These are phyloP conservation scores for Jamesozyma hellenica DNA, from an alignment of 805 yeast genomes.

Conservation along the genomic window DNA sequence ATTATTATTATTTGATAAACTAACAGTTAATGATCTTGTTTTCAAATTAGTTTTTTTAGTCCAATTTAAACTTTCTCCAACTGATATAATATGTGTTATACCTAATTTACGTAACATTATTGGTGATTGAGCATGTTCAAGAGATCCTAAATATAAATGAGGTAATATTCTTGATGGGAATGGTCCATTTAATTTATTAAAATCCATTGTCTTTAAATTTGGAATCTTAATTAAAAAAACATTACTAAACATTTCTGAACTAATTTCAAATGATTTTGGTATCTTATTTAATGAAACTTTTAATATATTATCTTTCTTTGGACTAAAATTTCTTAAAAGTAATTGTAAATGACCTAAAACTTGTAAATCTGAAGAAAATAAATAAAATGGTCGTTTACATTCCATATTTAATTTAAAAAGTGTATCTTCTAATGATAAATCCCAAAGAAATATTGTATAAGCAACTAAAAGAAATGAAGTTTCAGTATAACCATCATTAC, in stretches of 20 bases:
- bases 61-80: constrained; percentile 77
- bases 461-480: constrained; percentile 67
- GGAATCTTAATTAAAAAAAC: constrained; percentile 25
- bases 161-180: constrained; percentile 78
- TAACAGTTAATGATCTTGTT: constrained; percentile 10
- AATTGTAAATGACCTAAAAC: constrained; percentile 57
- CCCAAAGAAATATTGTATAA: constrained; percentile 60
- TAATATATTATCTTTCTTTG: constrained; percentile 23
- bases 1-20: constrained; percentile 5
- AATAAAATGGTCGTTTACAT: constrained; percentile 70
- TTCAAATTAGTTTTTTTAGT: constrained; percentile 5
- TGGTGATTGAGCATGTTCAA: constrained; percentile 69
- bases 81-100: constrained; percentile 67
- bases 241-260: constrained; percentile 28
- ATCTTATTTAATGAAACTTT: background rate
- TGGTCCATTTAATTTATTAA: constrained; percentile 43
- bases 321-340: constrained; percentile 51
- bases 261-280: constrained; percentile 14
- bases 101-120: constrained; percentile 54
- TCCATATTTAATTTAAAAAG: constrained; percentile 50
- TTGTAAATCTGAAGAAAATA: constrained; percentile 66
- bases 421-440: constrained; percentile 53
- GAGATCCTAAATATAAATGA: constrained; percentile 75
- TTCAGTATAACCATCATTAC: constrained; percentile 90
- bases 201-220: constrained; percentile 15